phyloP scores from a whole-genome alignment of 2,329 filamentous ascomycete species.

The Bipolaris oryzae region DNA sequence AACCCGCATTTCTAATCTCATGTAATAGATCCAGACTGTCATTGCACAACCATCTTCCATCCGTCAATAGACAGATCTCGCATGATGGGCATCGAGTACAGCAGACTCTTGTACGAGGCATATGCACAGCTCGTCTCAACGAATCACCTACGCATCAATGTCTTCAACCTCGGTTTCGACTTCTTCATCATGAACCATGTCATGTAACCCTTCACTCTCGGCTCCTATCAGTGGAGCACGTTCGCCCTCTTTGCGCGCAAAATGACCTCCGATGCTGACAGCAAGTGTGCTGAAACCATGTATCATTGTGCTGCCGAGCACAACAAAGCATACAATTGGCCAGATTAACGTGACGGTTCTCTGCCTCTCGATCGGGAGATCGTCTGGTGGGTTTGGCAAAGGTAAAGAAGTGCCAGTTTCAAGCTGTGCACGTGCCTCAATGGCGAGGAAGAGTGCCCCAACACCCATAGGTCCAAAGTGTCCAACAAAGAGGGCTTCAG shows the following conservation, averaged over 20 bases:
- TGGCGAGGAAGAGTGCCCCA: constrained; percentile 62
- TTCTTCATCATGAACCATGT: constrained; percentile 56
- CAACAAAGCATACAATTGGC: constrained; percentile 62
- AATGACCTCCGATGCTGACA: constrained; percentile 58
- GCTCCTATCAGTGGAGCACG: constrained; percentile 57
- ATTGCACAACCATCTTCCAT: not conserved
- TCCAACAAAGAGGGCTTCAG: constrained; percentile 61
- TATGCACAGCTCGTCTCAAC: not conserved
- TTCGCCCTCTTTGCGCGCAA: constrained; percentile 53
- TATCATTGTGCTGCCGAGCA: constrained; percentile 60
- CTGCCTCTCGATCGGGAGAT: constrained; percentile 42
- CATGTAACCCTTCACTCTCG: constrained; percentile 57
- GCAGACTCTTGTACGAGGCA: not conserved
- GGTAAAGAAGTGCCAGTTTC: constrained; percentile 57
- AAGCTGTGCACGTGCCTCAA: constrained; percentile 60
- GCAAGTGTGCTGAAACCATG: constrained; percentile 60
- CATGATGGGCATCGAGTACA: not conserved
- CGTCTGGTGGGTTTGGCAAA: constrained; percentile 51
- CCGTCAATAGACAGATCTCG: not conserved
- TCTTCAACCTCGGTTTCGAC: constrained; percentile 14
- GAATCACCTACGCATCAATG: constrained; percentile 3
- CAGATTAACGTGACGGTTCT: constrained; percentile 56
- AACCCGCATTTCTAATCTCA: not conserved
- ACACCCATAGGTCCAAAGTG: constrained; percentile 66
- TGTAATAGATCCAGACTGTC: not conserved